Percentiles rank a stretch among this genome's conserved stretches.
These are phyloP conservation scores for Phytophthora cajani DNA, from an alignment of 352 stramenopile genomes.

Conservation along the genomic window DNA sequence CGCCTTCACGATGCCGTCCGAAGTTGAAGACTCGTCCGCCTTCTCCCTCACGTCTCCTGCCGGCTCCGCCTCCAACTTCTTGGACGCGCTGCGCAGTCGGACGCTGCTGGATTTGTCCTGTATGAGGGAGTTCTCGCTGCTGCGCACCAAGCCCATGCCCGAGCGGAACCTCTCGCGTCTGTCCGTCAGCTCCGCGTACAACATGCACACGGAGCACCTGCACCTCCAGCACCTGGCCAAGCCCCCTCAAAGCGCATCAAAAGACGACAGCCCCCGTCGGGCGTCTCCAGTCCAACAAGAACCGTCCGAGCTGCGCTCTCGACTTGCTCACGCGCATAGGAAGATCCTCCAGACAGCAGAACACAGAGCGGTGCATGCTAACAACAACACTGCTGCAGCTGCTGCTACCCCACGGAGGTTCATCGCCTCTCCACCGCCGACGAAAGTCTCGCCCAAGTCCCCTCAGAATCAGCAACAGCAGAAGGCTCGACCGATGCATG, in stretches of 20 bases:
- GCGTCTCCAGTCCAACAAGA: constrained; percentile 18
- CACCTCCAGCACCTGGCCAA: constrained; percentile 43
- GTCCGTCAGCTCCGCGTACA: constrained; percentile 50
- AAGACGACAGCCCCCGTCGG: neutral
- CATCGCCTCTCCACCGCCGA: neutral
- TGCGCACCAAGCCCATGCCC: constrained; percentile 37
- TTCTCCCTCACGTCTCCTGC: constrained; percentile 3
- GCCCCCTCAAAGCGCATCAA: neutral
- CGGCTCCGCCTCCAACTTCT: constrained; percentile 26
- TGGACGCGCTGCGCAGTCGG: constrained; percentile 42
- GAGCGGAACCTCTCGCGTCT: constrained; percentile 54
- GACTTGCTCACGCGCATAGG: constrained; percentile 18
- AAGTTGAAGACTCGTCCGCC: constrained; percentile 5
- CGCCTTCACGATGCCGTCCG: constrained; percentile 25
- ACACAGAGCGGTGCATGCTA: neutral
- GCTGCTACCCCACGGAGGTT: neutral
- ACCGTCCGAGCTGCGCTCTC: constrained; percentile 10
- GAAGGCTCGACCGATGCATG: neutral
- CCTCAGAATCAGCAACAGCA: constrained; percentile 7
- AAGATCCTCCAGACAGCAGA: constrained; percentile 9
- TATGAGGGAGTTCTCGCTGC: constrained; percentile 62
- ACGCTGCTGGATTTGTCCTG: constrained; percentile 59
- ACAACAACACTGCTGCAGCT: neutral
- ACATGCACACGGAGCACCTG: constrained; percentile 51
- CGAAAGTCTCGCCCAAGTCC: neutral